phyloP scores from a whole-genome alignment of 192 early-diverging fungal genomes.

The Spizellomyces sp. region DNA sequence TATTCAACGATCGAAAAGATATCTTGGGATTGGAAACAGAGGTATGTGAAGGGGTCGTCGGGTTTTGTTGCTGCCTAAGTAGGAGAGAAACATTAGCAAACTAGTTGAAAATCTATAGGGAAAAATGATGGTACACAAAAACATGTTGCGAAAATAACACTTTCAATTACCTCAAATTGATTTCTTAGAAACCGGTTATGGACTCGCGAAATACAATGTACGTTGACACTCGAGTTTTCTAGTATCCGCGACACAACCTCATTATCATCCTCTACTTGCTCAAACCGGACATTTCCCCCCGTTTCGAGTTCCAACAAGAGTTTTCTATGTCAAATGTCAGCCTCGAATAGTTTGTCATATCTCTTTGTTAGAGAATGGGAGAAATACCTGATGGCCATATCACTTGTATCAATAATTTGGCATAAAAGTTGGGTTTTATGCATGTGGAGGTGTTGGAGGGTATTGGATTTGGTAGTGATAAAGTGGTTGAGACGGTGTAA shows the following conservation, averaged over 20 bases:
- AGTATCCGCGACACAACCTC: not conserved
- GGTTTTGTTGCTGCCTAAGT: too few relatives aligned
- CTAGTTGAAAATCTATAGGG: too few relatives aligned
- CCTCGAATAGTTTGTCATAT: conserved; percentile 40
- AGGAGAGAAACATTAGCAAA: too few relatives aligned
- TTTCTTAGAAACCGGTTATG: conserved; percentile 53
- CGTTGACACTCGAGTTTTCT: not conserved
- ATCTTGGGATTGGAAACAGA: too few relatives aligned
- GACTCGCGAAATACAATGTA: conserved; percentile 56
- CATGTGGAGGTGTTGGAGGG: conserved; percentile 29
- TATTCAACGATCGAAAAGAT: conserved; percentile 49
- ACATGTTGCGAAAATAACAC: too few relatives aligned
- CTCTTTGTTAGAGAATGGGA: conserved; percentile 48
- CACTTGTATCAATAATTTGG: conserved; percentile 48
- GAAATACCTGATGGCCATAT: conserved; percentile 44
- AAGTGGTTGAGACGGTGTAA: conserved; percentile 27
- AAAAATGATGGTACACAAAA: too few relatives aligned
- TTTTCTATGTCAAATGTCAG: conserved; percentile 32
- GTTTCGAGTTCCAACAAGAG: conserved; percentile 63
- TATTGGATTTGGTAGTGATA: conserved; percentile 34
- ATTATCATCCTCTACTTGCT: conserved; percentile 55
- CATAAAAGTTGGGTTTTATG: conserved; percentile 36
- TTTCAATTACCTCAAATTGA: conserved; percentile 50
- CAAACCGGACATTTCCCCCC: conserved; percentile 65
- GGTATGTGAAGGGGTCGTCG: too few relatives aligned